A percentile compares a stretch with the other conserved stretches of the same genome.
phyloP scores from a whole-genome alignment of 139 green algal genomes.

The Diplosphaera chodatii region DNA sequence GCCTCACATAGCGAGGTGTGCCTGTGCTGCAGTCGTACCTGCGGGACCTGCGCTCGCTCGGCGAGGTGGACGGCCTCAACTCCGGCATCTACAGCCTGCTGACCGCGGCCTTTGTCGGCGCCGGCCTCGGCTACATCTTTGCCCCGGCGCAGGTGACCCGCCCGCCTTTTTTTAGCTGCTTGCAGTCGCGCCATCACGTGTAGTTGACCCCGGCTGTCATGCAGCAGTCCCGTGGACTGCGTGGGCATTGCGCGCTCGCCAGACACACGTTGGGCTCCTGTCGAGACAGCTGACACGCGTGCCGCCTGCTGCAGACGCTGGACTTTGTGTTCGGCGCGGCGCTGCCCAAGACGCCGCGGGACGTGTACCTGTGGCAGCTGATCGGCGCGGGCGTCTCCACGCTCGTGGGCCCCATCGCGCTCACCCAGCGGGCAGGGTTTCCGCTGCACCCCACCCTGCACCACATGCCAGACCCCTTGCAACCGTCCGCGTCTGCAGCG shows the following conservation, averaged over 20 bases:
- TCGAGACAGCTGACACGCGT: no score
- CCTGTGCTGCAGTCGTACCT: constrained; percentile 10
- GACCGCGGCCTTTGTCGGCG: constrained; percentile 7
- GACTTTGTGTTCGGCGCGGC: constrained; percentile 1
- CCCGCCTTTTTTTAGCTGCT: no score
- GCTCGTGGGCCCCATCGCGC: constrained; percentile 10
- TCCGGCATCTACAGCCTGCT: constrained; percentile 7
- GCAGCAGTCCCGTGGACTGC: no score
- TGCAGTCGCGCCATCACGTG: no score
- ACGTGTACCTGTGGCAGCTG: constrained; percentile 12
- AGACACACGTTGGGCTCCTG: no score
- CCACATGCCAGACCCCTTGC: no score
- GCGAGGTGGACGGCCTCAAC: constrained; percentile 11
- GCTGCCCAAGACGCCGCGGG: not conserved
- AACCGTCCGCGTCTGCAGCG: no score
- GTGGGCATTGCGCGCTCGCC: no score
- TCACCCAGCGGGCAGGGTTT: constrained; percentile 8
- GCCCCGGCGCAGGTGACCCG: not conserved
- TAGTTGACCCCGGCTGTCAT: no score
- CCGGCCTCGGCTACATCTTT: constrained; percentile 9
- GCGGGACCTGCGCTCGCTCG: constrained; percentile 1
- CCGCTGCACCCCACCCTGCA: no score
- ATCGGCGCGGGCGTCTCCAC: constrained; percentile 14
- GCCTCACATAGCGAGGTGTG: no score
- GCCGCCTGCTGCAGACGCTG: not conserved